Conservation (phyloP, 306 rosid species). For the Vigna reflexopilosa region DNA sequence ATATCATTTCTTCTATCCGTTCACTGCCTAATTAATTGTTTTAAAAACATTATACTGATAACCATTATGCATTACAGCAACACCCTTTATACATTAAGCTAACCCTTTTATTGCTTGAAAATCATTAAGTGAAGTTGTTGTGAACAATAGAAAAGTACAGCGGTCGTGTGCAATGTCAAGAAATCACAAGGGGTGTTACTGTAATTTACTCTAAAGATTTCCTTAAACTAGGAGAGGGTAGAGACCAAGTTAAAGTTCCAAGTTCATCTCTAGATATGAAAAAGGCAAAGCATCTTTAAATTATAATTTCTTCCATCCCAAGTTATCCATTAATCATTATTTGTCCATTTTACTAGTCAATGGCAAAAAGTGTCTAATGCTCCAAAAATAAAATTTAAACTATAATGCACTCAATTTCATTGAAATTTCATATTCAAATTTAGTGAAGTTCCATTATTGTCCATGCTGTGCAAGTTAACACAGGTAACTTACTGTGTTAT, state of each 20-base stretch:
- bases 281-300: background rate
- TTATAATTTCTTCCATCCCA: background rate
- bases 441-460: conserved; percentile 3
- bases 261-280: conserved; percentile 5
- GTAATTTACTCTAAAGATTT: background rate
- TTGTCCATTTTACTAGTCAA: background rate
- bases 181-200: background rate
- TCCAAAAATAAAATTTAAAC: conserved; percentile 15
- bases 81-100: too few relatives aligned
- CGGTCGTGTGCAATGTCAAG: too few relatives aligned
- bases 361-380: background rate
- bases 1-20: too few relatives aligned
- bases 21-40: too few relatives aligned
- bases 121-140: too few relatives aligned
- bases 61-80: too few relatives aligned
- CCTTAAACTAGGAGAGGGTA: background rate
- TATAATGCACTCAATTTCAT: conserved; percentile 8
- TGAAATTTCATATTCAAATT: conserved; percentile 10
- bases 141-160: too few relatives aligned
- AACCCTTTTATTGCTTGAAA: too few relatives aligned
- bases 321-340: conserved; percentile 5
- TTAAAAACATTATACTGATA: too few relatives aligned
- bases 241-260: conserved; percentile 18
- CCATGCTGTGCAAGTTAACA: conserved; percentile 29
- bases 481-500: conserved; percentile 67